phyloP scores from a whole-genome alignment of 768 basidiomycete genomes.

The Psilocybe cyanescens region DNA sequence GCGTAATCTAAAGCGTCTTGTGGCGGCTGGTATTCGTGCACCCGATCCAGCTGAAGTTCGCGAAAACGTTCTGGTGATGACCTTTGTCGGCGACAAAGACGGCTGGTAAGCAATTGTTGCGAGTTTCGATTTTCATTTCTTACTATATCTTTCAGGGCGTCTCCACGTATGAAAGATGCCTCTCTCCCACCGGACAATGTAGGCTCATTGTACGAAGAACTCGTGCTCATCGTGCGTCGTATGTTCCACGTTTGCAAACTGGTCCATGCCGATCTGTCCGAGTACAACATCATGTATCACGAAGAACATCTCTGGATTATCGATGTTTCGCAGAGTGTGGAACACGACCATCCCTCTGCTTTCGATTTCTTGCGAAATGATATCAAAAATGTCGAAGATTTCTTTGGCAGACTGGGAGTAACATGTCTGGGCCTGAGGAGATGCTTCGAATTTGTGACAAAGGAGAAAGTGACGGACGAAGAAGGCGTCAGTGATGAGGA shows the following conservation, averaged over 20 bases:
- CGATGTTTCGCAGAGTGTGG: constrained; percentile 98
- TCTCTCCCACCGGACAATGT: constrained; percentile 49
- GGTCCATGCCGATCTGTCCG: constrained; percentile 97
- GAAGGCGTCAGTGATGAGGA: constrained; percentile 35
- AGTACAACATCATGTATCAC: constrained; percentile 96
- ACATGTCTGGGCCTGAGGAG: constrained; percentile 76
- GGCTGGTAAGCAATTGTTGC: constrained; percentile 62
- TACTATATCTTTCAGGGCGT: constrained; percentile 60
- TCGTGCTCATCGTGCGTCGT: constrained; percentile 76
- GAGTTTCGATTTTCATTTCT: background rate
- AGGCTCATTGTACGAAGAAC: constrained; percentile 71
- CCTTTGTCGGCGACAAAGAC: constrained; percentile 80
- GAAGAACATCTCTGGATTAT: constrained; percentile 86
- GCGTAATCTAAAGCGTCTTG: constrained; percentile 89
- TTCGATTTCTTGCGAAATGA: constrained; percentile 96
- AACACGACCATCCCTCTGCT: constrained; percentile 95
- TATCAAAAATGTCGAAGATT: constrained; percentile 92
- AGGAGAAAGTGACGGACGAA: constrained; percentile 43
- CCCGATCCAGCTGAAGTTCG: constrained; percentile 92
- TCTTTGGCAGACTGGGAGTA: constrained; percentile 80
- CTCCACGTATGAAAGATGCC: constrained; percentile 94
- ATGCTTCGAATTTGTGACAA: constrained; percentile 89
- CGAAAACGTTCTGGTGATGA: constrained; percentile 97
- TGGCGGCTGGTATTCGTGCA: constrained; percentile 81
- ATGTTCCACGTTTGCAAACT: constrained; percentile 93